A percentile compares a stretch with the other conserved stretches of the same genome.
These are phyloP conservation scores for Ogataea hybrid DNA, from an alignment of 1,139 yeast species.

Conservation along the genomic window DNA sequence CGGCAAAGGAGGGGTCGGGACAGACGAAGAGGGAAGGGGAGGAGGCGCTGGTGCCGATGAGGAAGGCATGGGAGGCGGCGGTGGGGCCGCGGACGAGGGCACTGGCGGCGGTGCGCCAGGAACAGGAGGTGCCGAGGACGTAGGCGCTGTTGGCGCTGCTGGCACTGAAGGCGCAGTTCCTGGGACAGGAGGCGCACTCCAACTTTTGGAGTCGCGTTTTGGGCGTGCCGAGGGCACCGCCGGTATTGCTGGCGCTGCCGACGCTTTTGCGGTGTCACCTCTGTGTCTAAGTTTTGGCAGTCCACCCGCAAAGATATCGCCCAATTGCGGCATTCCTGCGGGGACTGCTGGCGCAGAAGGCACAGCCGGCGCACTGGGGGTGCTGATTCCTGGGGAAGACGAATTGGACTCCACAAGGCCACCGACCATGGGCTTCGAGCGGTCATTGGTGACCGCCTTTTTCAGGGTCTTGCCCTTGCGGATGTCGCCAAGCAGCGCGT, in stretches of 20 bases:
- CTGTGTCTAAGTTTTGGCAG: constrained; percentile 73
- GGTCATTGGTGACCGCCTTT: constrained; percentile 73
- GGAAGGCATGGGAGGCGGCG: constrained; percentile 4
- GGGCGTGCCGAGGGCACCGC: constrained; percentile 23
- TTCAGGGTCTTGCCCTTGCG: constrained; percentile 74
- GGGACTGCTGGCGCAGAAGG: constrained; percentile 29
- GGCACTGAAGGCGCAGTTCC: neutral
- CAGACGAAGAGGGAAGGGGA: constrained; percentile 29
- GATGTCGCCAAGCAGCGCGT: constrained; percentile 84
- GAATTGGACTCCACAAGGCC: constrained; percentile 31
- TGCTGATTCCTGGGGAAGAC: constrained; percentile 20
- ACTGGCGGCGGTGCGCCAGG: constrained; percentile 21
- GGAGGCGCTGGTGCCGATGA: constrained; percentile 19
- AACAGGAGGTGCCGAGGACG: constrained; percentile 3
- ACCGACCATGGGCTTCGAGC: constrained; percentile 54
- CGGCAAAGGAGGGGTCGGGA: constrained; percentile 13
- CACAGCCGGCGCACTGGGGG: constrained; percentile 19
- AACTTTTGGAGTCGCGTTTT: neutral
- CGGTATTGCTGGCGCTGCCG: constrained; percentile 25
- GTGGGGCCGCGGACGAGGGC: constrained; percentile 20
- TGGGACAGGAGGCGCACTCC: constrained; percentile 3
- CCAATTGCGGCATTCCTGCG: constrained; percentile 50
- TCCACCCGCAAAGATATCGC: constrained; percentile 84
- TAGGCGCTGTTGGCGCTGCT: constrained; percentile 2
- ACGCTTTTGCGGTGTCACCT: constrained; percentile 31